Evolutionary conservation across 2,329 filamentous ascomycete species (phyloP).

Genomic region (Claviceps cyperi): DNA sequence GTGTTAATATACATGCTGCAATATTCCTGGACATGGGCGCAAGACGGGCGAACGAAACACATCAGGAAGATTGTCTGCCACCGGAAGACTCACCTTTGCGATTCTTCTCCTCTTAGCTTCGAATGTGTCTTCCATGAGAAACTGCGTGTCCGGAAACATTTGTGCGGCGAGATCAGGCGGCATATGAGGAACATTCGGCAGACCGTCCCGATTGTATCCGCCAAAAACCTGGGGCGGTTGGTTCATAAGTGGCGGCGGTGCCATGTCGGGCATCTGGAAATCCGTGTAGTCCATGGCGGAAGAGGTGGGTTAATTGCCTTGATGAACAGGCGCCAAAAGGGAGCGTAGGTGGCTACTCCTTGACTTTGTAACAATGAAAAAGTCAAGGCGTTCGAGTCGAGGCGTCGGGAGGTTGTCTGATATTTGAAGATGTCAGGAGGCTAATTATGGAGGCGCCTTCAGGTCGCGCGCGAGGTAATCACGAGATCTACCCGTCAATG

Average conservation of each 20-base stretch:
- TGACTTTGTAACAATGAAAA: too few relatives aligned
- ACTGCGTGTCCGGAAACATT: slow-evolving; percentile 42
- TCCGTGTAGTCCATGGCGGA: slow-evolving; percentile 31
- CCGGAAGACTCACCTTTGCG: slow-evolving; percentile 49
- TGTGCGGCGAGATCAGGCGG: slow-evolving; percentile 43
- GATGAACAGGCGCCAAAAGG: too few relatives aligned
- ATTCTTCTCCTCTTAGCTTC: slow-evolving; percentile 84
- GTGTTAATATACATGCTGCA: background rate
- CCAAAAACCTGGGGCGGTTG: slow-evolving; percentile 58
- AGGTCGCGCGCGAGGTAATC: too few relatives aligned
- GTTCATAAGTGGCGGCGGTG: slow-evolving; percentile 44
- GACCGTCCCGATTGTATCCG: slow-evolving; percentile 43
- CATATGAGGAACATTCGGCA: slow-evolving; percentile 37
- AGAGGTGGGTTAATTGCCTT: background rate
- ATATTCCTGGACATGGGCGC: background rate
- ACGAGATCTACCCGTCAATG: too few relatives aligned
- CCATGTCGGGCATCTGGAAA: slow-evolving; percentile 44
- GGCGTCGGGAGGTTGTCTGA: too few relatives aligned
- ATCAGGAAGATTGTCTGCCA: too few relatives aligned
- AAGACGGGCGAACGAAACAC: background rate
- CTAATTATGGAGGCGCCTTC: too few relatives aligned
- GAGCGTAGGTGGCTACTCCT: too few relatives aligned
- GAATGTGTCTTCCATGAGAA: slow-evolving; percentile 49
- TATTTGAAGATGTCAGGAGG: too few relatives aligned
- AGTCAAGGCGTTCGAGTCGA: too few relatives aligned